Evolutionary conservation across 1,284 basidiomycete genomes (phyloP), one percentile per base, ranked within the genome.

Genomic region (Pyrrhoderma noxium): DNA sequence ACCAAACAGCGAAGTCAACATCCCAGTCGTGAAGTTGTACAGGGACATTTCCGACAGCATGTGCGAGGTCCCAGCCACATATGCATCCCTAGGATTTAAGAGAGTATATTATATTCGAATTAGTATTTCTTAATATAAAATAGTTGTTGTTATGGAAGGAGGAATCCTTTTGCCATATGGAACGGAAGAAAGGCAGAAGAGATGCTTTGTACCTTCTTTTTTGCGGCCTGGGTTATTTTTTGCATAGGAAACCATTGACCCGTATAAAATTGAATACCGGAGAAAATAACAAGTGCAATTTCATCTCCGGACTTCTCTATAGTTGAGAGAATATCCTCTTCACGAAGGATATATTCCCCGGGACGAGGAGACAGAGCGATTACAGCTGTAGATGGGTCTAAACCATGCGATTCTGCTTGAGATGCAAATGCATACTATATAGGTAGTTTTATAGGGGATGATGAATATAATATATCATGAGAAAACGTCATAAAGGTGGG

Each of bases 1-100:
- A 97, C 93, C 93, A 97, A 16, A 93, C 92, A 0, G 94, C 95
- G 67, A 98, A 98, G 69, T 99, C 95, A 59, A 93, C 86, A 55
- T 80, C 74, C 95, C 96, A 99, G 56, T 93, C 86, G 66, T 97
- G 91, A 56, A 99, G 73, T 47, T 80, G 74, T 56, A 96, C 69
- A 9, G 90, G 87, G 27, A 99, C 89, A 65, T 99, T 99, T 50
- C 94, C 94, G 45, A 88, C 79, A 1, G 89, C 95, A 68, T 99
- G 96, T 3, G 96, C 96, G 31, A 98, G 82, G 70, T 99, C 95
- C 79, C 93, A 93, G 43, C 93, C 95, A 60, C 92, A 89, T 52
- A 94, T 78, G 58, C 90, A 94, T 40, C 92, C 93, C 86, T 92
- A 58, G 45, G 23, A 19, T 44, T 44, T 19, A 8, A 11, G n/a